Base-by-base conservation (phyloP, 176 grass and related monocot species). In the Tillandsia fasciculata region DNA sequence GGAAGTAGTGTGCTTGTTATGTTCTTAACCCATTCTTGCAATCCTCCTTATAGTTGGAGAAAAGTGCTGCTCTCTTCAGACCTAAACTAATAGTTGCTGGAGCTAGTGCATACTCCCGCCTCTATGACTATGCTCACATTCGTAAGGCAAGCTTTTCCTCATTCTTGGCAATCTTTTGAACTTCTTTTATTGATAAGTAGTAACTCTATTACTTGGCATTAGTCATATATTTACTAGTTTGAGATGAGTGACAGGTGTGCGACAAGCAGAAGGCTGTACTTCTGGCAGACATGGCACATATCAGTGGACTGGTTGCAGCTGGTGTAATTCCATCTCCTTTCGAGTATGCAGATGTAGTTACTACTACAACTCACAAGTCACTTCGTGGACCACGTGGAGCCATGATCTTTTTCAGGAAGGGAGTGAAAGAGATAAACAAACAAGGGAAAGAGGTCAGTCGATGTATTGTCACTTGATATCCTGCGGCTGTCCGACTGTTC, bases 391-490 rank as follows among this genome's bases (percentile, higher is more conserved):
- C 95, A 74, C 84, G 95, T 81, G 95, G 95, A 64, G 95, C 95
- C 66, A 99, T 99, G 95, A 99, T 99, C 80, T 99, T 99, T 77
- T 99, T 82, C 83, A 85, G 87, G 78, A 99, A 99, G 64, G 95
- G 94, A 23, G 72, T 93, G 24, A 99, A 93, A 77, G 95, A 90
- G 84, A 79, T 94, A 79, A 99, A 93, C 49, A 99, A 99, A 78
- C 83, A 99, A 84, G 95, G 90, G 49, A 79, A 87, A 70, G 84
- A 99, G 95, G 95, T 93, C 63, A 68, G 48, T 59, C 65, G 13
- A 52, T 11, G 9, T 49, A 61, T 10, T 61, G 56, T 7, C 56
- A 61, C 64, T 51, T 79, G 10, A 17, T 18, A 71, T 28, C 2
- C 48, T 50, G 53, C 14, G 50, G 52, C 28, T 81, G 29, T 20